Percentiles rank a stretch among this genome's conserved stretches.
Conservation (phyloP, 352 stramenopile species). For the Phytophthora ohioensis region DNA sequence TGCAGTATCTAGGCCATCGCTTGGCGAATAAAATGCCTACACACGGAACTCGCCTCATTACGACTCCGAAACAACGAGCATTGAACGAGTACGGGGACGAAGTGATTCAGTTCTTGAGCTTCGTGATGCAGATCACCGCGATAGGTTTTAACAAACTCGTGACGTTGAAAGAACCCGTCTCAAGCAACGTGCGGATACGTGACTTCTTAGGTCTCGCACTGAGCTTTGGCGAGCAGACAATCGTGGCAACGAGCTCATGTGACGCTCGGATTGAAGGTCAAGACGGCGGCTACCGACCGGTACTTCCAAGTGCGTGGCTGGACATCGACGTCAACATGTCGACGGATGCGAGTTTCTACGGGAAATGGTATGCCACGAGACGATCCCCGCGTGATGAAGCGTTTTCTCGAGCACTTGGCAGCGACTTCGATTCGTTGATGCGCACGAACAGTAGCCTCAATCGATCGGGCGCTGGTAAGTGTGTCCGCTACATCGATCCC, state of each 20-base stretch:
- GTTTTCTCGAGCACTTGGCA: conserved; percentile 35
- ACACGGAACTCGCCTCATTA: conserved; percentile 38
- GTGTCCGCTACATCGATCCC: conserved; percentile 69
- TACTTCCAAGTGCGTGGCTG: conserved; percentile 74
- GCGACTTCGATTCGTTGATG: conserved; percentile 25
- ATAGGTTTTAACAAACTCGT: conserved; percentile 77
- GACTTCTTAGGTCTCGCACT: conserved; percentile 76
- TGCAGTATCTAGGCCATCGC: conserved; percentile 71
- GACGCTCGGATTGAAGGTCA: conserved; percentile 73
- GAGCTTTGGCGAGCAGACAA: conserved; percentile 54
- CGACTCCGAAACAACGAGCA: conserved; percentile 42
- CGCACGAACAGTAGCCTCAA: conserved; percentile 23
- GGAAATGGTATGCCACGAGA: conserved; percentile 40
- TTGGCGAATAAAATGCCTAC: conserved; percentile 66
- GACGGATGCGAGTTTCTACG: conserved; percentile 41
- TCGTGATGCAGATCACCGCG: conserved; percentile 70
- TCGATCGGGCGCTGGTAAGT: conserved; percentile 41
- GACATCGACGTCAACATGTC: conserved; percentile 47
- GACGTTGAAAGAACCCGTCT: conserved; percentile 60
- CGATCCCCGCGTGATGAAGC: conserved; percentile 30
- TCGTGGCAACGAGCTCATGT: conserved; percentile 77
- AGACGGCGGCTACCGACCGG: conserved; percentile 42
- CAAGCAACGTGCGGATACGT: conserved; percentile 68
- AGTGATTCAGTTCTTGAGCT: conserved; percentile 67
- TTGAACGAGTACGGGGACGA: conserved; percentile 66